phyloP scores from a whole-genome alignment of 1,139 yeast species.

The Yamadazyma jaroonii region DNA sequence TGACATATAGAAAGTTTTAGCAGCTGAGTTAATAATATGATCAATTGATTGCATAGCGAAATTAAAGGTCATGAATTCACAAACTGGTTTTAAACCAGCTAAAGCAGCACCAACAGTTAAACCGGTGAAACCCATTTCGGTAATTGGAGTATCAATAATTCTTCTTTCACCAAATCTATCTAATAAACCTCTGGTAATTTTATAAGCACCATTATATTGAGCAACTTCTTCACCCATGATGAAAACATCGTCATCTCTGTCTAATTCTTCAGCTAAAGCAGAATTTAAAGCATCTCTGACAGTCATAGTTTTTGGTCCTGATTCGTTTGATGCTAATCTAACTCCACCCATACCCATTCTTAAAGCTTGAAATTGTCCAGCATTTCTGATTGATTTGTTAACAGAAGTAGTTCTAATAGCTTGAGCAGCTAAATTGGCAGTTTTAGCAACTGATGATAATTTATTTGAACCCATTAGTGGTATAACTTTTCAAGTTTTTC shows the following conservation, averaged over 20 bases:
- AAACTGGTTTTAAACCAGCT: slow-evolving; percentile 94
- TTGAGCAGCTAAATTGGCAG: slow-evolving; percentile 47
- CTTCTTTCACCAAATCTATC: slow-evolving; percentile 98
- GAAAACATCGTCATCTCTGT: slow-evolving; percentile 91
- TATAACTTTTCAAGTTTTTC: slow-evolving; percentile 1
- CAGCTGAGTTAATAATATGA: slow-evolving; percentile 97
- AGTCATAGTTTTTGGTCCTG: slow-evolving; percentile 68
- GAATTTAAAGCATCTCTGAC: slow-evolving; percentile 96
- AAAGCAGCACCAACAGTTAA: slow-evolving; percentile 96
- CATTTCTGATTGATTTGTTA: slow-evolving; percentile 21
- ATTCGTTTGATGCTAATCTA: slow-evolving; percentile 47
- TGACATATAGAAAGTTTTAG: slow-evolving; percentile 97
- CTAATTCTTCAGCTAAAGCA: slow-evolving; percentile 97
- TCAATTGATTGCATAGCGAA: slow-evolving; percentile 99
- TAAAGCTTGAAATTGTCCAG: slow-evolving; percentile 35
- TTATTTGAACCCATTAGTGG: slow-evolving; percentile 19
- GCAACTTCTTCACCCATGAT: slow-evolving; percentile 99
- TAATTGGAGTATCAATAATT: slow-evolving; percentile 95
- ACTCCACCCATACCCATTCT: slow-evolving; percentile 30
- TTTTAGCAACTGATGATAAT: slow-evolving; percentile 41
- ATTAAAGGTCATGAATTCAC: slow-evolving; percentile 98
- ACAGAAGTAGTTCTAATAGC: slow-evolving; percentile 16
- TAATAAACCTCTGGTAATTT: slow-evolving; percentile 90
- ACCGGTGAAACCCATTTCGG: slow-evolving; percentile 99
- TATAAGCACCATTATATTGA: slow-evolving; percentile 98